These are phyloP conservation scores for Calonectria fujianensis DNA, from an alignment of 2,329 filamentous ascomycete species.

Conservation along the genomic window DNA sequence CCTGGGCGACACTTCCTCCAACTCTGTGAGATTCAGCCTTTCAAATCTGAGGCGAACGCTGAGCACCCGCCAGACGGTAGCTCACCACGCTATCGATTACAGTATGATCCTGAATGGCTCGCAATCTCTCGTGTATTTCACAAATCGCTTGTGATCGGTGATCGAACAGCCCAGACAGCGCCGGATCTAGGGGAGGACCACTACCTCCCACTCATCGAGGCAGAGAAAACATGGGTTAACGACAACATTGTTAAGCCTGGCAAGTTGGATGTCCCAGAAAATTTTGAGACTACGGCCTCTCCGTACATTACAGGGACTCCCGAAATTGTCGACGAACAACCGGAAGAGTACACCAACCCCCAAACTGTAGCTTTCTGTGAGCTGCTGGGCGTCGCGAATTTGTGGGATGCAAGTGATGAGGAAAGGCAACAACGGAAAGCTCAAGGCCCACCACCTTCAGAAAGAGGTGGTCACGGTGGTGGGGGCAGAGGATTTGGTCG, in stretches of 20 bases:
- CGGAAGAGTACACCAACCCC: conserved; percentile 88
- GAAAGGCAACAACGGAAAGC: conserved; percentile 77
- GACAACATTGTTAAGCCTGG: conserved; percentile 79
- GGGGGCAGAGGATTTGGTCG: conserved; percentile 61
- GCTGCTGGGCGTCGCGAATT: conserved; percentile 84
- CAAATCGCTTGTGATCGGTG: conserved; percentile 77
- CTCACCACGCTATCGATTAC: conserved; percentile 73
- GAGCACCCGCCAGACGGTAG: conserved; percentile 46
- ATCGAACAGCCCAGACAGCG: conserved; percentile 71
- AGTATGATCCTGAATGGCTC: conserved; percentile 96
- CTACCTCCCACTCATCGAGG: conserved; percentile 81
- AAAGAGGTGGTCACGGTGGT: conserved; percentile 60
- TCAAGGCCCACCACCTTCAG: conserved; percentile 72
- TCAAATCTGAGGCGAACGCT: conserved; percentile 59
- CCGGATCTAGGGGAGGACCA: conserved; percentile 79
- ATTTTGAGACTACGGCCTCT: conserved; percentile 87
- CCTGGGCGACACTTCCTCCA: conserved; percentile 89
- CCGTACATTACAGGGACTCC: conserved; percentile 76
- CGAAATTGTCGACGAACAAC: conserved; percentile 76
- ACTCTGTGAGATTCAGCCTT: conserved; percentile 77
- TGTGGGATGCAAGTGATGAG: conserved; percentile 82
- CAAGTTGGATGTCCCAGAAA: conserved; percentile 82
- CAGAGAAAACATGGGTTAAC: conserved; percentile 86
- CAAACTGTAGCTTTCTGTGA: conserved; percentile 90
- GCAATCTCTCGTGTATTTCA: conserved; percentile 92